Evolutionary conservation across 768 basidiomycete species (phyloP), one percentile per base, ranked within the genome.

Genomic region (Tylopilus felleus): DNA sequence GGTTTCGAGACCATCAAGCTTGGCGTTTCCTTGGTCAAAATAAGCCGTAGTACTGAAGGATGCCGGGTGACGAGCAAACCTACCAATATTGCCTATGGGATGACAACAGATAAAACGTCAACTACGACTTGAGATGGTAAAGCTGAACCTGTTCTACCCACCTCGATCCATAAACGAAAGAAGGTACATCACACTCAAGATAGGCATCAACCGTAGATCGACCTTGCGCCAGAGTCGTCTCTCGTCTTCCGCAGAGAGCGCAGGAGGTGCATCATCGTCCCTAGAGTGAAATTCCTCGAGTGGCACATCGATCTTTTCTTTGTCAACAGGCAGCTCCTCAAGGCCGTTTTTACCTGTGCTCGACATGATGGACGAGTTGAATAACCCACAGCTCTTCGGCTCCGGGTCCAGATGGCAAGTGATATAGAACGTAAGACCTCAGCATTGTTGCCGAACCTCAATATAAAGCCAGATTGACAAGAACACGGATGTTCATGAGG

Each of bases 131-230:
- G 3, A n/a, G 22, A 21, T 5, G 17, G 21, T 9, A 6, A 2
- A n/a, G 23, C 27, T 23, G 9, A 29, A 21, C 44, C 10, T 10
- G 31, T 19, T 33, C 16, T 13, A 62, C 74, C 23, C 46, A 77
- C 82, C 81, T 74, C 85, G 71, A 63, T 88, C 86, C 65, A 86
- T 70, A 66, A 85, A 86, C 4, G 81, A 80, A 25, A 85, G 64
- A 41, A 88, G 69, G 61, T 85, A 86, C 74, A 86, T 80, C 42
- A 83, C 53, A 2, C 77, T 70, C 22, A 86, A 66, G 21, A 83
- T 82, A 0, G 83, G 81, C 75, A 84, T 77, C 39, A 85, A 69
- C 47, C 80, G 71, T 7, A 75, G 33, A 56, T 86, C 85, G 22
- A 86, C 73, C 68, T 83, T 86, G 51, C 78, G 67, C 73, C 82